A percentile compares a stretch with the other conserved stretches of the same genome.
phyloP scores from a whole-genome alignment of 257 asterid species.

The Rauvolfia tetraphylla region DNA sequence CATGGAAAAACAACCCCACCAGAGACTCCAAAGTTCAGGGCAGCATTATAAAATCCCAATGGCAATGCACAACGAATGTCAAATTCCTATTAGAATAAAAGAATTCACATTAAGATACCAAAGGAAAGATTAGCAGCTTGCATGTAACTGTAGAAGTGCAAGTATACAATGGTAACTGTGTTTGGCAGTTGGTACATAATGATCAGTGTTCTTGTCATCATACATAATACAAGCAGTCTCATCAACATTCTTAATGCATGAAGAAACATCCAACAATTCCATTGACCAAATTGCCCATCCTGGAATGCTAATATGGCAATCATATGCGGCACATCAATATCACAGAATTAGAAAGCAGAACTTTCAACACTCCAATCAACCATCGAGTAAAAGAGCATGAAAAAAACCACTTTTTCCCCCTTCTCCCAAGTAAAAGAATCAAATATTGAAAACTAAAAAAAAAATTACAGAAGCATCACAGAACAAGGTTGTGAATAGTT shows the following conservation, averaged over 20 bases:
- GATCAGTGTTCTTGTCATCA: not conserved
- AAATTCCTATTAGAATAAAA: constrained; percentile 54
- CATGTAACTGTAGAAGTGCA: not conserved
- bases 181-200: not conserved
- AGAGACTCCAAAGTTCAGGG: constrained; percentile 75
- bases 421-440: not conserved
- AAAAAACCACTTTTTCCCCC: not conserved
- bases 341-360: not conserved
- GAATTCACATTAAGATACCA: constrained; percentile 16
- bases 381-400: not conserved
- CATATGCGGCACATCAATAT: not conserved
- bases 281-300: not conserved
- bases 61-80: constrained; percentile 89
- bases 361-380: not conserved
- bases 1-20: constrained; percentile 78
- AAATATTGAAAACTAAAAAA: not conserved
- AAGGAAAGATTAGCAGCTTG: not conserved
- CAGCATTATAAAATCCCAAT: constrained; percentile 71
- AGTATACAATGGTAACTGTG: not conserved
- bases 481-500: not conserved
- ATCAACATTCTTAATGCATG: not conserved
- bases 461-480: not conserved
- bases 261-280: not conserved
- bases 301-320: not conserved
- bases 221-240: not conserved